A percentile compares a stretch with the other conserved stretches of the same genome.
Evolutionary conservation across 208 protist species (phyloP).

Genomic region (Vickermania ingenoplastis): DNA sequence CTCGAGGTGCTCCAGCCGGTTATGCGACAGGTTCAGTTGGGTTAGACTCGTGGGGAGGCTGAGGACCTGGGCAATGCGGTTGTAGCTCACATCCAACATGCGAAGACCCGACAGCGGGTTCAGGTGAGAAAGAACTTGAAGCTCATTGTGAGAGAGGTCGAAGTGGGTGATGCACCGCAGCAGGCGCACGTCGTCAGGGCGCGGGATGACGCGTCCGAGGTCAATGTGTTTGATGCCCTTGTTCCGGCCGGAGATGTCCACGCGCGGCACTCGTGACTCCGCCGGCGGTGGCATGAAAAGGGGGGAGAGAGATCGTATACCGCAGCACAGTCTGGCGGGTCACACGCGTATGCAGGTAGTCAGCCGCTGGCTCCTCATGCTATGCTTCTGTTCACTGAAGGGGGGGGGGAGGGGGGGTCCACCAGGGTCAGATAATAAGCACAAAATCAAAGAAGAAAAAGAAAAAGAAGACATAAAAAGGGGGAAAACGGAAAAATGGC

Average conservation of each 20-base stretch:
- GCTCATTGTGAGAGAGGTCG: conserved; percentile 74
- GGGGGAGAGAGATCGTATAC: no score
- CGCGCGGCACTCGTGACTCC: no score
- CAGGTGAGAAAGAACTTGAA: conserved; percentile 39
- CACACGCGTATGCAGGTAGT: no score
- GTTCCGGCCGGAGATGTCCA: conserved; percentile 60
- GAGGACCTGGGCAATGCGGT: conserved; percentile 35
- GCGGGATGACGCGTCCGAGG: conserved; percentile 53
- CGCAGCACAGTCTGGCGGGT: no score
- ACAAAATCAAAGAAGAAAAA: no score
- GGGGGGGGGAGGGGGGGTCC: no score
- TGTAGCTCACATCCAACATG: conserved; percentile 62
- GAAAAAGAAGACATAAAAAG: no score
- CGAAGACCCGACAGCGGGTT: conserved; percentile 43
- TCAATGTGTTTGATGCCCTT: conserved; percentile 70
- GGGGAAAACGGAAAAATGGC: no score
- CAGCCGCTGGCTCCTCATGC: no score
- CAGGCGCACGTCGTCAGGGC: conserved; percentile 35
- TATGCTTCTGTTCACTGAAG: no score
- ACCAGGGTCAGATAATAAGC: no score
- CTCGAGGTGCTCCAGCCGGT: conserved; percentile 53
- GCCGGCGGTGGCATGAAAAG: no score
- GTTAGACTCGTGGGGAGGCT: conserved; percentile 54
- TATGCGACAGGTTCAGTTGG: conserved; percentile 67
- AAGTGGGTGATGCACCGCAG: conserved; percentile 66